Conservation (phyloP, 2,329 filamentous ascomycete genomes). For the Trichoderma pleuroti region DNA sequence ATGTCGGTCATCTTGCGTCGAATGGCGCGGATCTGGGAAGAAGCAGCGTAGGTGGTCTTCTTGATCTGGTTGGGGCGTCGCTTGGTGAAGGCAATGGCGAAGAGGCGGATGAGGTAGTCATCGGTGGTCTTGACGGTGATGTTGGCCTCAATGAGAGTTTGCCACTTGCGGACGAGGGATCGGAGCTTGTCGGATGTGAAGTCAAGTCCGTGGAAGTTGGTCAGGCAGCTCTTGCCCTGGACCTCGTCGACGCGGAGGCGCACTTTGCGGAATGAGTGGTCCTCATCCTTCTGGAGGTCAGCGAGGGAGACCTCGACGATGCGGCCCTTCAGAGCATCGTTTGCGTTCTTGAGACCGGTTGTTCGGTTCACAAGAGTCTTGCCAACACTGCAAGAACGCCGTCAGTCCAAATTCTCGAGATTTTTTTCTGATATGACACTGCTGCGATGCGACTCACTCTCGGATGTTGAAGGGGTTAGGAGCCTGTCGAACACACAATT, state of each 20-base stretch:
- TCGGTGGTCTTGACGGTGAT: constrained; percentile 99
- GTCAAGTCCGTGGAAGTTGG: constrained; percentile 99
- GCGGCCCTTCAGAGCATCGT: constrained; percentile 97
- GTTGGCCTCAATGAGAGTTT: constrained; percentile 98
- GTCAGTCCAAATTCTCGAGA: constrained; percentile 11
- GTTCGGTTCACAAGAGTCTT: constrained; percentile 99
- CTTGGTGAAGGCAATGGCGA: constrained; percentile 99
- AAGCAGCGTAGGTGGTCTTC: constrained; percentile 98
- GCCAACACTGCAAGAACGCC: constrained; percentile 69
- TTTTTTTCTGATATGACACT: neutral
- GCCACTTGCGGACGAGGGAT: constrained; percentile 99
- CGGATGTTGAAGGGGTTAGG: constrained; percentile 92
- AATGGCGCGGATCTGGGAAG: constrained; percentile 96
- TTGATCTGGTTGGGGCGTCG: constrained; percentile 99
- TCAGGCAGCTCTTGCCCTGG: constrained; percentile 99
- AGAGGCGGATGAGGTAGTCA: constrained; percentile 98
- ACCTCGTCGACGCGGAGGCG: constrained; percentile 98
- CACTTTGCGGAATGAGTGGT: constrained; percentile 99
- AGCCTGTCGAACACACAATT: constrained; percentile 52
- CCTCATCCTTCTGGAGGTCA: constrained; percentile 99
- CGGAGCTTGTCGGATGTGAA: constrained; percentile 99
- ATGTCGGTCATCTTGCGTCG: constrained; percentile 99
- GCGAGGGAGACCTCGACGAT: constrained; percentile 99
- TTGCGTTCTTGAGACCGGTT: constrained; percentile 99
- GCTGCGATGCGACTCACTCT: constrained; percentile 67